Evolutionary conservation across 768 basidiomycete species (phyloP), one percentile per base, ranked within the genome.

Genomic region (Fistulinella prunicolor): DNA sequence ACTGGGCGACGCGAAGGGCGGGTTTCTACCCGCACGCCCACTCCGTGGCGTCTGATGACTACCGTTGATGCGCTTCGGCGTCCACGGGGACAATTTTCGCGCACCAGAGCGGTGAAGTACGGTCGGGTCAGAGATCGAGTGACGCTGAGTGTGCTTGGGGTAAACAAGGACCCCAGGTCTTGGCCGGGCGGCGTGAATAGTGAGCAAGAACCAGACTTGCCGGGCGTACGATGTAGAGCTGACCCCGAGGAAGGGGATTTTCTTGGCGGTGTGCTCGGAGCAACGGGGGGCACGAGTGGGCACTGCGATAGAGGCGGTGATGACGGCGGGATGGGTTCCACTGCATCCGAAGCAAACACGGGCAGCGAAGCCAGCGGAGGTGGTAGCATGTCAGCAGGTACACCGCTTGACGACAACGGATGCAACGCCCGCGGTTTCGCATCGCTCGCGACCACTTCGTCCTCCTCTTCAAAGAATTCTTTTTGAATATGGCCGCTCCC

Each of bases 261-360:
- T 45, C 68, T 67, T 10, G 73, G 70, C 20, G 76, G 76, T 6
- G 75, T 77, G 22, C 61, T 60, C 6, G 71, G 72, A 38, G 29
- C 19, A 12, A 38, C n/a, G 12, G 47, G 61, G 9, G 38, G 50
- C 23, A 43, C 29, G 4, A 37, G 52, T 32, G 49, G 54, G 13
- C 22, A 46, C 36, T 35, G 28, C 12, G 45, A 50, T 56, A 49
- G 29, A 52, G 67, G 26, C 58, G 69, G 38, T 51, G 64, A 41
- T 51, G 26, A 28, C 26, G 69, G 24, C 53, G 67, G 39, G 51
- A 63, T 39, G 59, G 60, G 51, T 60, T 59, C 51, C 40, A 57
- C 46, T 48, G 50, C 42, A 57, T 67, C 46, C 46, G 62, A 59
- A 23, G 70, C 59, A 30, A 70, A 66, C 3, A 64, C 58, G 14